Percentiles rank a stretch among this genome's conserved stretches.
Conservation (phyloP, 2,329 filamentous ascomycete species). For the Alternaria conjuncta region DNA sequence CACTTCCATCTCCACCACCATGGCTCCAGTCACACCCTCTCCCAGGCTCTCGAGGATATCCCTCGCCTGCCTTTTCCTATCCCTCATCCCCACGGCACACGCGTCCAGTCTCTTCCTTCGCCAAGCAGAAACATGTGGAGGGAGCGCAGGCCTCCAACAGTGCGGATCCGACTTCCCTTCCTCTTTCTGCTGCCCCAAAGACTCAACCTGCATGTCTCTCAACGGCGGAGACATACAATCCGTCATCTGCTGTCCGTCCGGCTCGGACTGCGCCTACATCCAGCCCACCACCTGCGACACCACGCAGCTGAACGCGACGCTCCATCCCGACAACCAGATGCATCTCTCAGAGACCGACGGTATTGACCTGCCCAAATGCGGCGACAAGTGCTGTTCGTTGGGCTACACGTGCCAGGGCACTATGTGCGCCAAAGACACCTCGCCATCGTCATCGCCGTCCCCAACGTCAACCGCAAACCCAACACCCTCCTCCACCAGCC, state of each 20-base stretch:
- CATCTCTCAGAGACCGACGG: conserved; percentile 69
- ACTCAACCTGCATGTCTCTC: conserved; percentile 64
- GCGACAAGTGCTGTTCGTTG: conserved; percentile 70
- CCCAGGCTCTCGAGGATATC: conserved; percentile 44
- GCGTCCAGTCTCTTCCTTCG: conserved; percentile 39
- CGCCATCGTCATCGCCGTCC: conserved; percentile 28
- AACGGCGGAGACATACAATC: conserved; percentile 67
- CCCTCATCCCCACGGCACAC: conserved; percentile 30
- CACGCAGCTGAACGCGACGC: conserved; percentile 64
- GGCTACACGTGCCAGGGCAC: conserved; percentile 68
- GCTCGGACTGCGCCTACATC: conserved; percentile 65
- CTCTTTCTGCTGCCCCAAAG: conserved; percentile 70
- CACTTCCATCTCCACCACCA: conserved; percentile 17
- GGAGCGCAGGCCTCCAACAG: conserved; percentile 54
- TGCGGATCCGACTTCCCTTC: conserved; percentile 65
- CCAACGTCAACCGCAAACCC: conserved; percentile 27
- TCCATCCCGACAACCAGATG: conserved; percentile 64
- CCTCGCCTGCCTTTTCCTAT: conserved; percentile 38
- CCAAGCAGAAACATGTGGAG: conserved; percentile 57
- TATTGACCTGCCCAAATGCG: conserved; percentile 64
- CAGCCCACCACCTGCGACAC: conserved; percentile 70
- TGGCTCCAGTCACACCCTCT: conserved; percentile 36
- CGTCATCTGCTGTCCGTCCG: conserved; percentile 72
- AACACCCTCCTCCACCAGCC: conserved; percentile 35
- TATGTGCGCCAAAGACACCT: conserved; percentile 59